Base-by-base conservation (phyloP, 495 filamentous ascomycete species). In the Rhypophila decipiens region DNA sequence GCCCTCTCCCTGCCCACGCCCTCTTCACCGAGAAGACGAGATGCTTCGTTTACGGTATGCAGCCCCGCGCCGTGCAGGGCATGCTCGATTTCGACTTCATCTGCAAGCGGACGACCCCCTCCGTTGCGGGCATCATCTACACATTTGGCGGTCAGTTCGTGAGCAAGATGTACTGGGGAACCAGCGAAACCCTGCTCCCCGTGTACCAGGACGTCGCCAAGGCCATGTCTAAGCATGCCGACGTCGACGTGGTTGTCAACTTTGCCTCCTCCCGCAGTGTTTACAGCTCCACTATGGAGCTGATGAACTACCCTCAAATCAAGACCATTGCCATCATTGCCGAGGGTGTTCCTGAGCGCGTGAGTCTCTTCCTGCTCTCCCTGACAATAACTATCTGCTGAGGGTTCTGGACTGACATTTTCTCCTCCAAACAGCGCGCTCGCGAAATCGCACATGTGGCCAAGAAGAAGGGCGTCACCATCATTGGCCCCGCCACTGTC, bases 1-100 rank as follows among this genome's bases (percentile, higher is more conserved):
- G 87, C 75, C 93, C 93, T 48, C 81, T 81, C 58, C 80, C 82
- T 47, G 69, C 79, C 48, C 86, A 96, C 69, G 83, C 87, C 45
- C 84, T 98, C 51, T 98, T 97, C 85, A 91, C 91, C 78, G 81
- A 87, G 73, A 97, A 96, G 85, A 96, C 93, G 68, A 79, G 93
- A 94, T 97, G 94, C 74, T 95, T 98, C 67, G 94, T 98, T 68
- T 98, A 97, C 73, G 93, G 93, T 60, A 84, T 98, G 63, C 93
- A 98, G 75, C 94, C 94, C 55, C 83, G 88, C 65, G 93, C 93
- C 59, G 94, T 96, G 57, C 93, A 98, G 78, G 94, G 94, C 70
- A 98, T 97, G 93, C 86, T 98, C 66, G 93, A 98, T 71, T 98
- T 98, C 72, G 93, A 98, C 78, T 98, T 97, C 81, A 98, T 98